Evolutionary conservation across 2,329 filamentous ascomycete species (phyloP), one percentile per base, ranked within the genome.

Genomic region (Colletotrichum higginsianum): DNA sequence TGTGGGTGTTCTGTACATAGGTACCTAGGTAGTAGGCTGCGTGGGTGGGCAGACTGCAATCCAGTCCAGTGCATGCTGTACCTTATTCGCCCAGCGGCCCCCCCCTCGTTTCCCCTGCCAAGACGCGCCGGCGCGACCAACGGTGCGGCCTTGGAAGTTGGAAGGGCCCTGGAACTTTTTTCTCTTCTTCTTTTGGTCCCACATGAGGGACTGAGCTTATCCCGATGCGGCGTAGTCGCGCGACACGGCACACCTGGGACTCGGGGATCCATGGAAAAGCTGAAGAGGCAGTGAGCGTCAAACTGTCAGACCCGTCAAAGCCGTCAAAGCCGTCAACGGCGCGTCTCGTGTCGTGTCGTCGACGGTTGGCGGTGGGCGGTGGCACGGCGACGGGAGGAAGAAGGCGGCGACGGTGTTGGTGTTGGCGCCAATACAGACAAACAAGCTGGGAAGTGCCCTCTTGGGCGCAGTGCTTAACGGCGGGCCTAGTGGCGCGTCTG

Each of bases 101-200:
- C 40, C 47, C n/a, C 42, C 46, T 47, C 50, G 44, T 47, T 58
- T 63, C 68, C 64, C 68, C 57, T 71, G 68, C 65, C 68, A 63
- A 67, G 63, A 13, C 23, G 35, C 35, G 42, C 57, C 23, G 44
- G 58, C 63, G 57, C 56, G 42, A 56, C 64, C 64, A 67, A 71
- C 64, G 64, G 63, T 57, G 57, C 64, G 50, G 50, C 49, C 62
- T 26, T 26, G 26, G 26, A 30, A 30, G 26, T 61, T 71, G 68
- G 52, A 70, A 66, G 44, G 26, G 30, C 50, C 40, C 55, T 55
- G 50, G 58, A 71, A 66, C 56, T 46, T 57, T 58, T 30, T 30
- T 7, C 26, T 42, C n/a, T 21, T 11, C 46, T 15, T 23, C n/a
- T 30, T 15, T 2, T 16, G 3, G 30, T 58, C 42, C 46, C 52